Base-by-base conservation (phyloP, 1,139 yeast genomes). In the Meyerozyma sp. region DNA sequence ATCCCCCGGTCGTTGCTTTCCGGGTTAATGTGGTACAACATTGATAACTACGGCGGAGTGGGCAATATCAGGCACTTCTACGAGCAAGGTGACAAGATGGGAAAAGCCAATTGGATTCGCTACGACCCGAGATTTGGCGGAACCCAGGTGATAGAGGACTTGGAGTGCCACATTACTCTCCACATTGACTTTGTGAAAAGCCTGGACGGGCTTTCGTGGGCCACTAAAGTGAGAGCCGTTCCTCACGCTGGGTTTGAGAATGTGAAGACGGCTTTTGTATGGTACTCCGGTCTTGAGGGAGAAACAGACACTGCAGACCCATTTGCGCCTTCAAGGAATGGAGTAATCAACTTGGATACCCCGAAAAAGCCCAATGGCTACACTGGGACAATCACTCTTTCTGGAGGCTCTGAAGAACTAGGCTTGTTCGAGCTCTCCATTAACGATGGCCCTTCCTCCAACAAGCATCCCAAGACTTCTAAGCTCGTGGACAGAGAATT, bases 111-210 rank as follows among this genome's bases (percentile, higher is more conserved):
- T 34, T 93, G 98, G 98, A 74, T 81, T 18, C 69, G 74, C 40
- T 93, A 84, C 61, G 98, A 94, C 59, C 93, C 97, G 3, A 74
- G 98, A 50, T 49, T 65, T 23, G 99, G 98, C 29, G 98, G 99
- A 0, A 70, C 78, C 46, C 94, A 93, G 57, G 69, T 78, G 1
- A 82, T 94, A 35, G 68, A 73, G 39, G 98, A 93, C 60, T 62
- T 67, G 21, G 85, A 78, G 36, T 77, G 81, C 50, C 81, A 81
- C 45, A 62, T 90, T 3, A 76, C 78, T 47, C 58, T 94, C 37
- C 75, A 77, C 1, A 81, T 89, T 7, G 88, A 84, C 49, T 87
- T 90, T 61, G 84, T 85, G 30, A 93, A 93, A 63, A 76, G 81
- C 39, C 73, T 65, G 3, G 86, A 82, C 51, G 91, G 88, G 0